A percentile compares a stretch with the other conserved stretches of the same genome.
These are phyloP conservation scores for Auricularia sp. DNA, from an alignment of 768 basidiomycete genomes.

Conservation along the genomic window DNA sequence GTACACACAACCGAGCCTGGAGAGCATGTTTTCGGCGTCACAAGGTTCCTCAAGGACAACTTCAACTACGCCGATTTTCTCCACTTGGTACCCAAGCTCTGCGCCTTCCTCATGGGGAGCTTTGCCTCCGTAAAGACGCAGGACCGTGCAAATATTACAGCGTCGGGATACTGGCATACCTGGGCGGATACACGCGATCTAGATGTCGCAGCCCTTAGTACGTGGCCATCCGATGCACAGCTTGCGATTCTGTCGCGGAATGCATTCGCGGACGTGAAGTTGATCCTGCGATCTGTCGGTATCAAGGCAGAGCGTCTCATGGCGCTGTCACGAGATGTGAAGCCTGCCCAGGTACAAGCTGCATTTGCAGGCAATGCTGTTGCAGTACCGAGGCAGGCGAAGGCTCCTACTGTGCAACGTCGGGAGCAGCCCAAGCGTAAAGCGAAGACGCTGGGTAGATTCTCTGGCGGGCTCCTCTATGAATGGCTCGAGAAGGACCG, in stretches of 20 bases:
- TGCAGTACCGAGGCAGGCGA: too few species aligned
- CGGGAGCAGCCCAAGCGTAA: too few species aligned
- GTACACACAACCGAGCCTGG: conserved; percentile 22
- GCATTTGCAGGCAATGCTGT: too few species aligned
- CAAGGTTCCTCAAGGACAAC: conserved; percentile 15
- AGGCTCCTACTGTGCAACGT: too few species aligned
- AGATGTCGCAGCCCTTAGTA: conserved; percentile 14
- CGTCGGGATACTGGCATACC: conserved; percentile 20
- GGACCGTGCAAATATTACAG: neutral
- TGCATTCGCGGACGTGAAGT: too few species aligned
- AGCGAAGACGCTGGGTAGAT: too few species aligned
- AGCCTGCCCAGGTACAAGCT: too few species aligned
- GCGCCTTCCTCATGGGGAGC: neutral
- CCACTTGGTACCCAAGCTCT: conserved; percentile 15
- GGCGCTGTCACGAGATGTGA: too few species aligned
- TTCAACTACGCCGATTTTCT: conserved; percentile 17
- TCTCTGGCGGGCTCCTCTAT: too few species aligned
- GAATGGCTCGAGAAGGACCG: too few species aligned
- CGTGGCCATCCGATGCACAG: conserved; percentile 16
- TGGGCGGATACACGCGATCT: conserved; percentile 17
- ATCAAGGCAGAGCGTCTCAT: too few species aligned
- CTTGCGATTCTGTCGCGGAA: conserved; percentile 1
- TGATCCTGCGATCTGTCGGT: too few species aligned
- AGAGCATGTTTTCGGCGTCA: conserved; percentile 24
- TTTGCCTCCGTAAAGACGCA: neutral